Conservation (phyloP, 768 basidiomycete genomes). For the Megacollybia marginata region DNA sequence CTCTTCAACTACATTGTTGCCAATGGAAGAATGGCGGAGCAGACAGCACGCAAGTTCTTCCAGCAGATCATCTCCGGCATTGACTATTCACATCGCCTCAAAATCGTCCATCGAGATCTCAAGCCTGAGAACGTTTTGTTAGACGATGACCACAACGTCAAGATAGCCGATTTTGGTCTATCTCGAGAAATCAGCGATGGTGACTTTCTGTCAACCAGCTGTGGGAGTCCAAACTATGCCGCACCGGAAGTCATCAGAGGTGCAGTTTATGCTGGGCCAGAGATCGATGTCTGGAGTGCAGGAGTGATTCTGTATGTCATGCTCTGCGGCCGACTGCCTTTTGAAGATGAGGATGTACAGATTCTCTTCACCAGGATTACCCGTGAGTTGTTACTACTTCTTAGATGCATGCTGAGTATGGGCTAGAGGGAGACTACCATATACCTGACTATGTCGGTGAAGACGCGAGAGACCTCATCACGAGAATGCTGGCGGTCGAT, state of each 20-base stretch:
- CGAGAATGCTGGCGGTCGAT: slow-evolving; percentile 88
- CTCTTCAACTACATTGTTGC: slow-evolving; percentile 97
- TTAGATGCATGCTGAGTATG: slow-evolving; percentile 2
- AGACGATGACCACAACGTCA: slow-evolving; percentile 82
- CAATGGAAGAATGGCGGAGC: slow-evolving; percentile 88
- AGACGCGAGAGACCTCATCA: slow-evolving; percentile 75
- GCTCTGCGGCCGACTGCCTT: slow-evolving; percentile 90
- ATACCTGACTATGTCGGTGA: slow-evolving; percentile 74
- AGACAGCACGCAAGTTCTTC: slow-evolving; percentile 88
- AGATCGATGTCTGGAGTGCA: slow-evolving; percentile 98
- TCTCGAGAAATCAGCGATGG: slow-evolving; percentile 96
- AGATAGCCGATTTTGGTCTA: slow-evolving; percentile 98
- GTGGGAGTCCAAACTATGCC: slow-evolving; percentile 97
- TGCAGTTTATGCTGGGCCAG: slow-evolving; percentile 91
- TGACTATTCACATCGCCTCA: slow-evolving; percentile 92
- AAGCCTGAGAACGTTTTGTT: slow-evolving; percentile 95
- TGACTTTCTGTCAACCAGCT: slow-evolving; percentile 94
- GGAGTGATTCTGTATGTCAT: slow-evolving; percentile 99
- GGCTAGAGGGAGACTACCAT: slow-evolving; percentile 79
- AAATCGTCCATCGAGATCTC: slow-evolving; percentile 96
- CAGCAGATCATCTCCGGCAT: slow-evolving; percentile 98
- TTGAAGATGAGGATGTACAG: slow-evolving; percentile 96
- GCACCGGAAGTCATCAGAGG: slow-evolving; percentile 97
- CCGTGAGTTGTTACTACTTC: slow-evolving; percentile 39
- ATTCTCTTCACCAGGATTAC: slow-evolving; percentile 91